Evolutionary conservation across 225 moss, liverwort and hornwort species (phyloP), one percentile per base, ranked within the genome.

Genomic region (Neckera pumila): DNA sequence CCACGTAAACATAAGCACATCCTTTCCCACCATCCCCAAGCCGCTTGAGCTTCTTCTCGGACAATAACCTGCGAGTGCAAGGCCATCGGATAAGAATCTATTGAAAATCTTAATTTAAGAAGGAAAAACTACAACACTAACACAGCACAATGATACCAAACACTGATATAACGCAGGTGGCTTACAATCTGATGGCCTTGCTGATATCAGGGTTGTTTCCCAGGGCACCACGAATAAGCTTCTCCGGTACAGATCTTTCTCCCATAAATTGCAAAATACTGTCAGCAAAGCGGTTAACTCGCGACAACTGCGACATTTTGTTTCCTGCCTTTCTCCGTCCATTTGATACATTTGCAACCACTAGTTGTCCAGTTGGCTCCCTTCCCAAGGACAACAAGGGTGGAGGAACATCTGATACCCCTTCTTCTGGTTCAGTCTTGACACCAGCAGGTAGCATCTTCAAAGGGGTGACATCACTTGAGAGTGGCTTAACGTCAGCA

Each of bases 151-250:
- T 77, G 58, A 85, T 31, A 86, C 42, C 38, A 34, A 76, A 81
- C 20, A 64, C 77, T 89, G 51, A 67, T 27, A 67, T 23, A 38
- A 66, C 49, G 36, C 45, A 72, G 6, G 74, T 49, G 80, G 79
- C 89, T 91, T 96, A 97, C 97, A 95, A 88, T 93, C 96, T 91
- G 84, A 97, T 93, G 49, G 96, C 97, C 90, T 97, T 97, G 96
- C 97, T 97, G 89, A 95, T 96, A 86, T 96, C 97, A 83, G 96
- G 97, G 81, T 95, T 97, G 80, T 97, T 97, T 91, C 96, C 97
- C 90, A 97, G 89, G 19, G 96, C 93, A 90, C 86, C 93, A 53
- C 97, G 95, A 75, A 97, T 97, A 76, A 95, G 93, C 90, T 97
- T 97, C 92, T 97, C 97, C 51, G 95, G 93, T 57, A 93, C 92